Evolutionary conservation across 2,329 filamentous ascomycete genomes (phyloP).

Genomic region (Pseudocercospora eumusae): DNA sequence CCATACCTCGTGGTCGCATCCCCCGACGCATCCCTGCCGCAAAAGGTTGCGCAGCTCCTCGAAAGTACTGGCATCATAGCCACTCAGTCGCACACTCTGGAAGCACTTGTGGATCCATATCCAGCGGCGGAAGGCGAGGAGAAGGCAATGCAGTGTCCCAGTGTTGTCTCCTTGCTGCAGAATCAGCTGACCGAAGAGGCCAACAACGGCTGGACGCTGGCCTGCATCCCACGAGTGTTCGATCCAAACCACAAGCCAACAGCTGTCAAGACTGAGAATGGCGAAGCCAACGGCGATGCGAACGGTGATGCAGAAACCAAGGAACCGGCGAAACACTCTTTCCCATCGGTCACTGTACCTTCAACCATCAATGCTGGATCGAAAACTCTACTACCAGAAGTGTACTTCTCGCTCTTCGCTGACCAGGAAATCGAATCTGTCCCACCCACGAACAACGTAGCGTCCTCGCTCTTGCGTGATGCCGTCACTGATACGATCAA

Average conservation of each 20-base stretch:
- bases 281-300: slow-evolving; percentile 59
- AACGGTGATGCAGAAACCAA: slow-evolving; percentile 61
- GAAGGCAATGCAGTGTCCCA: slow-evolving; percentile 65
- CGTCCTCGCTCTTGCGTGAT: slow-evolving; percentile 81
- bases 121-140: slow-evolving; percentile 59
- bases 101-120: slow-evolving; percentile 84
- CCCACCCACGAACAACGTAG: slow-evolving; percentile 72
- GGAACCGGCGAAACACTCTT: slow-evolving; percentile 63
- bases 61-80: slow-evolving; percentile 96
- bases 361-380: slow-evolving; percentile 72
- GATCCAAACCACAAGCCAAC: slow-evolving; percentile 38
- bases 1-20: slow-evolving; percentile 82
- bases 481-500: slow-evolving; percentile 90
- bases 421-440: slow-evolving; percentile 84
- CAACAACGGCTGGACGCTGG: slow-evolving; percentile 70
- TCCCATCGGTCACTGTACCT: slow-evolving; percentile 76
- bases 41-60: slow-evolving; percentile 75
- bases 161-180: slow-evolving; percentile 78
- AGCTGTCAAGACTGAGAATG: slow-evolving; percentile 21
- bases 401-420: slow-evolving; percentile 89
- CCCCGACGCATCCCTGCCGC: slow-evolving; percentile 64
- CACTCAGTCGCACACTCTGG: slow-evolving; percentile 80
- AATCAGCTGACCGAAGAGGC: slow-evolving; percentile 81
- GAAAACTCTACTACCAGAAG: slow-evolving; percentile 81
- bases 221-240: slow-evolving; percentile 62